Evolutionary conservation across 148 eudicot genomes (phyloP), one percentile per base, ranked within the genome.

Genomic region (Nepenthes gracilis): DNA sequence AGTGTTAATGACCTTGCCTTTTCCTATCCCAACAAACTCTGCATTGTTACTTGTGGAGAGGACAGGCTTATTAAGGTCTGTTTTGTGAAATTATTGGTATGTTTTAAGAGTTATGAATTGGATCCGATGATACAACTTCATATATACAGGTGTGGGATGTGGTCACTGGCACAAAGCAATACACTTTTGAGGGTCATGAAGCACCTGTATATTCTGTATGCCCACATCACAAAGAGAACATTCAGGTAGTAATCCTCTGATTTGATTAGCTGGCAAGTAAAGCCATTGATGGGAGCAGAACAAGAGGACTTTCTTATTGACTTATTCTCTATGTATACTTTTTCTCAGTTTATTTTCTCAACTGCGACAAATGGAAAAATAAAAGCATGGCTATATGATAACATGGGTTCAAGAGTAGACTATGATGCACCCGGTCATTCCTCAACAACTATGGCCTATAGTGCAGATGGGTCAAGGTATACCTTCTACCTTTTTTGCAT

Each of bases 351-450:
- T 72, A 65, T 87, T 47, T 79, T 84, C 62, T 77, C 95, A 57
- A 81, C 95, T 4, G 81, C 80, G 38, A 57, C 65, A 68, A 87
- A 87, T 66, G 95, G 95, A 67, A 84, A 81, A 77, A 84, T 87
- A 14, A 87, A 81, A 76, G 90, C 85, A 36, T 87, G 95, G 95
- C 58, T 81, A 3, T 87, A 84, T 72, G 90, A 84, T 69, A 74
- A 76, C 48, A 2, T 64, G 69, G 87, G 85, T 37, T 64, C 87
- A 51, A 78, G 85, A 62, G 81, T 78, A 63, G 78, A 81, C 55
- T 81, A 77, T 78, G 90, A 81, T 58, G 86, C 95, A 2, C 95
- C 95, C 4, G 95, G 95, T 37, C 83, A 69, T 52, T 71, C 77
- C 47, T 81, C 85, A 68, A 80, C 80, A 32, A 81, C 77, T 43